Percentiles rank a stretch among this genome's conserved stretches.
phyloP scores from a whole-genome alignment of 1,284 basidiomycete species.

The Sutorius eximius region DNA sequence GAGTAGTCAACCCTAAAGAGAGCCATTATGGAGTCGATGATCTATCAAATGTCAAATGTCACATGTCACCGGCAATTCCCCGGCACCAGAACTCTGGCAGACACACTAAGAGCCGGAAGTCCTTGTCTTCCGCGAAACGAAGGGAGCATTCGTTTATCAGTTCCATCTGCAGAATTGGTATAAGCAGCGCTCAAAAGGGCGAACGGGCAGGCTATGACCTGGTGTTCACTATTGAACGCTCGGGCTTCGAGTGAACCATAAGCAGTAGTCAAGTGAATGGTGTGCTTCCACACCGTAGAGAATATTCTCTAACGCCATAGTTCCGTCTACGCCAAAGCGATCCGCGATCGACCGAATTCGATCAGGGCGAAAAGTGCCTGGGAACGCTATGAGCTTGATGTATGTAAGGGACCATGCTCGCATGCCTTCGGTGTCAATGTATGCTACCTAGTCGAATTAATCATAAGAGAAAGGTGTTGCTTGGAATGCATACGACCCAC shows the following conservation, averaged over 20 bases:
- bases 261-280: not conserved
- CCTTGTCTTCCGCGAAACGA: conserved; percentile 81
- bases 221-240: conserved; percentile 87
- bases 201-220: conserved; percentile 43
- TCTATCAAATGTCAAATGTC: conserved; percentile 45
- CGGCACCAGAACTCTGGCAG: not conserved
- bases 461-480: not conserved
- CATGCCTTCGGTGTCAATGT: conserved; percentile 87
- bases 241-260: conserved; percentile 49
- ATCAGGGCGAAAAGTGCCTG: conserved; percentile 91
- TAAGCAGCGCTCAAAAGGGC: conserved; percentile 11
- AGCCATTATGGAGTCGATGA: conserved; percentile 94
- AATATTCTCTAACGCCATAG: conserved; percentile 85
- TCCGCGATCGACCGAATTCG: conserved; percentile 88
- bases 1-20: conserved; percentile 91
- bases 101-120: conserved; percentile 68
- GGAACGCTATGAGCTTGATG: conserved; percentile 6
- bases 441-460: conserved; percentile 65
- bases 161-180: conserved; percentile 61
- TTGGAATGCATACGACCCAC: conserved; percentile 35
- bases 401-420: not conserved
- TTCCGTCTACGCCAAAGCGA: conserved; percentile 85
- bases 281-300: conserved; percentile 60
- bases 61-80: not conserved
- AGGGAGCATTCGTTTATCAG: conserved; percentile 82